Evolutionary conservation across 345 rosid species (phyloP).

Genomic region (Moricandia arvensis): DNA sequence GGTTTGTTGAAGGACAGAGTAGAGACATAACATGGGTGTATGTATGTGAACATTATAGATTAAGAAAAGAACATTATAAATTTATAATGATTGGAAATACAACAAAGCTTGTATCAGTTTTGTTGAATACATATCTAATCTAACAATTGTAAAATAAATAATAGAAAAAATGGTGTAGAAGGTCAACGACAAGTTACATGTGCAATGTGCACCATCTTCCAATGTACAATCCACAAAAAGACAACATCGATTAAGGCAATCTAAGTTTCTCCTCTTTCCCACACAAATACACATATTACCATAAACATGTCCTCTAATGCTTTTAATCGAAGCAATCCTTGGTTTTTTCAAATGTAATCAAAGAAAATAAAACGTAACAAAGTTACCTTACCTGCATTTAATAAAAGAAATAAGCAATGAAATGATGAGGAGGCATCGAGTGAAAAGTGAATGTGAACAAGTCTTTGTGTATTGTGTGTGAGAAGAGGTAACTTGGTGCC

Average conservation of each 20-base stretch:
- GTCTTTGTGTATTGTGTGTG: conserved; percentile 30
- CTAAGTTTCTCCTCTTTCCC: conserved; percentile 38
- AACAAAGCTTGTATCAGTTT: background rate
- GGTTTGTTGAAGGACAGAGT: background rate
- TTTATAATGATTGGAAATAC: conserved; percentile 3
- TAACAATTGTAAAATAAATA: background rate
- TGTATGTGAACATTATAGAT: background rate
- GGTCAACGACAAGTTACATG: conserved; percentile 43
- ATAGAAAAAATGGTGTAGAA: conserved; percentile 14
- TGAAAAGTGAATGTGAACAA: conserved; percentile 34
- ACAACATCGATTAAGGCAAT: conserved; percentile 39
- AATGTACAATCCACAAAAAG: conserved; percentile 35
- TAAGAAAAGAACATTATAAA: background rate
- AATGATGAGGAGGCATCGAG: conserved; percentile 31
- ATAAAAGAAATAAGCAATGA: conserved; percentile 7
- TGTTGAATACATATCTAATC: background rate
- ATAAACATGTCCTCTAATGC: conserved; percentile 38
- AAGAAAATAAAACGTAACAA: conserved; percentile 2
- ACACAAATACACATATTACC: conserved; percentile 34
- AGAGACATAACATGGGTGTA: conserved; percentile 23
- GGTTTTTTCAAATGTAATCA: conserved; percentile 33
- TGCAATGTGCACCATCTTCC: conserved; percentile 37
- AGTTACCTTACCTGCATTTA: conserved; percentile 21
- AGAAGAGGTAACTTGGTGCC: conserved; percentile 33
- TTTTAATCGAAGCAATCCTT: conserved; percentile 36